These are phyloP conservation scores for Pharus latifolius DNA, from an alignment of 176 grass and related monocot species.

Conservation along the genomic window DNA sequence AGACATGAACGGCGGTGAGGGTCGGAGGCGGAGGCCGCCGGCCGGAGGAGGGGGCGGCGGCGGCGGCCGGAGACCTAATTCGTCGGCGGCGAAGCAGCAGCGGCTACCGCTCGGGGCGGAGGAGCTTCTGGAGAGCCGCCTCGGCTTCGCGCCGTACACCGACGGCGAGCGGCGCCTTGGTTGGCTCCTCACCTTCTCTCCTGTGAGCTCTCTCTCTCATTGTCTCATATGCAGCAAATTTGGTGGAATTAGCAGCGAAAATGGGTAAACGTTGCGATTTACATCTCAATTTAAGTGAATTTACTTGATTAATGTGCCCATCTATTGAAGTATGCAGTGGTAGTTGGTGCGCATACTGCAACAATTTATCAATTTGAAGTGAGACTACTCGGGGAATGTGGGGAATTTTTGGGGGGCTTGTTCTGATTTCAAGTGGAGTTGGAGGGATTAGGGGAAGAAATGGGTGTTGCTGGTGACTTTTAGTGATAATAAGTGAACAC, in stretches of 20 bases:
- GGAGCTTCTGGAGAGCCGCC: slow-evolving; percentile 75
- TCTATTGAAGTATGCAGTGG: background rate
- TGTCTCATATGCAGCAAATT: no score
- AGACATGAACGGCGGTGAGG: slow-evolving; percentile 21
- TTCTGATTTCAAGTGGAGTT: no score
- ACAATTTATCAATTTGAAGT: no score
- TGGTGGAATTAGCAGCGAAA: background rate
- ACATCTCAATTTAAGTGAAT: background rate
- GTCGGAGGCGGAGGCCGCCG: slow-evolving; percentile 2
- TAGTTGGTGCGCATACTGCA: no score
- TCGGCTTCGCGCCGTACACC: slow-evolving; percentile 73
- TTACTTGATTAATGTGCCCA: background rate
- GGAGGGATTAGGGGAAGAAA: no score
- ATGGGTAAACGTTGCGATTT: background rate
- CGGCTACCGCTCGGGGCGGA: slow-evolving; percentile 65
- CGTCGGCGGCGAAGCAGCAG: slow-evolving; percentile 39
- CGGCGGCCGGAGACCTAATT: slow-evolving; percentile 19
- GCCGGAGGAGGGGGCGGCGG: slow-evolving; percentile 9
- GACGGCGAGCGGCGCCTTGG: slow-evolving; percentile 69
- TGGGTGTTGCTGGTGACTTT: no score
- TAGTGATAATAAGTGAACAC: no score
- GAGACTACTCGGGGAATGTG: no score
- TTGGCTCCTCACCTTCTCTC: slow-evolving; percentile 82
- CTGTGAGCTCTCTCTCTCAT: slow-evolving; percentile 35
- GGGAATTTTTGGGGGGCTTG: no score